Conservation (phyloP, 2,329 filamentous ascomycete species). For the Calonectria pauciramosa region DNA sequence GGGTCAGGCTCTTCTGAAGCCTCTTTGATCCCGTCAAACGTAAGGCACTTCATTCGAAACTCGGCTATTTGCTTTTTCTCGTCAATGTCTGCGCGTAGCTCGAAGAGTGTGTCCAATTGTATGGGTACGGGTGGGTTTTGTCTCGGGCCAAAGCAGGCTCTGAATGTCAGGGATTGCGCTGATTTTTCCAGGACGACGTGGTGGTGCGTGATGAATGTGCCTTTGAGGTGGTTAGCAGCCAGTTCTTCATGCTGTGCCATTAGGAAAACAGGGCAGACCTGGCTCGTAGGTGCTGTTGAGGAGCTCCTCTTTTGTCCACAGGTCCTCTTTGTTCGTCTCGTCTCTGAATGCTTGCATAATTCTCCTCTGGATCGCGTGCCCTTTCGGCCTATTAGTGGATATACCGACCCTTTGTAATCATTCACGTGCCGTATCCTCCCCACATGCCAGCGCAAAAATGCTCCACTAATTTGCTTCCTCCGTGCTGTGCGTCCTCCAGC, state of each 20-base stretch:
- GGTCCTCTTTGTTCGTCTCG: slow-evolving; percentile 19
- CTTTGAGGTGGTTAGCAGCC: background rate
- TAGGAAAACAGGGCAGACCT: slow-evolving; percentile 4
- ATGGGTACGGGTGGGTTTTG: slow-evolving; percentile 15
- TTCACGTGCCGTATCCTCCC: slow-evolving; percentile 37
- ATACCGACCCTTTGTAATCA: accelerated
- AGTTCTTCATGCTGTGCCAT: background rate
- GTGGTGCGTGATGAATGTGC: slow-evolving; percentile 39
- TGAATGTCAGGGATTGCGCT: slow-evolving; percentile 26
- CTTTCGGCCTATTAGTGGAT: background rate
- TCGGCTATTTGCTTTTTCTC: background rate
- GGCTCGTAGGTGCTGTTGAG: slow-evolving; percentile 34
- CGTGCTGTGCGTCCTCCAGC: slow-evolving; percentile 29
- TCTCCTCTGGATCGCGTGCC: slow-evolving; percentile 30
- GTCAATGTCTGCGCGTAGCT: slow-evolving; percentile 26
- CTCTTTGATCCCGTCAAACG: slow-evolving; percentile 32
- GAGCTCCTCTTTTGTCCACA: slow-evolving; percentile 38
- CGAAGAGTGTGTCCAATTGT: slow-evolving; percentile 33
- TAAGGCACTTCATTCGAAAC: slow-evolving; percentile 26
- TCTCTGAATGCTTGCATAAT: slow-evolving; percentile 30
- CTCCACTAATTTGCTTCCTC: slow-evolving; percentile 36
- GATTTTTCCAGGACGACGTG: slow-evolving; percentile 32
- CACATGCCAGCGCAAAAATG: slow-evolving; percentile 34
- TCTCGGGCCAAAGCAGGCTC: slow-evolving; percentile 32
- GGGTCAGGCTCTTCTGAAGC: slow-evolving; percentile 34